Percentiles rank a stretch among this genome's conserved stretches.
phyloP scores from a whole-genome alignment of 2,329 filamentous ascomycete genomes.

The Verticillium nonalfalfae region DNA sequence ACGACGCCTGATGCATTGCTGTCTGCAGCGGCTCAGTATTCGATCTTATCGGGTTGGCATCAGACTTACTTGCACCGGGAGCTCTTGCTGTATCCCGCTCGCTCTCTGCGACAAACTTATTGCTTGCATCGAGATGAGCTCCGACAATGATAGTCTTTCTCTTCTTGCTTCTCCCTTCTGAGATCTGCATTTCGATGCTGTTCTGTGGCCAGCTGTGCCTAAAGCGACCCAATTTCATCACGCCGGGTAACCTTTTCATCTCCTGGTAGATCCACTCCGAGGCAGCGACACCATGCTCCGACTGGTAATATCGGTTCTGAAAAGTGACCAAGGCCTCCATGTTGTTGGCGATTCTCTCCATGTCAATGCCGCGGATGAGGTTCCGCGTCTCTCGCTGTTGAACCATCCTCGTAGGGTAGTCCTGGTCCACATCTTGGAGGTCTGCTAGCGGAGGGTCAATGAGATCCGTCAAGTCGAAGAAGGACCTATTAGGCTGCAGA shows the following conservation, averaged over 20 bases:
- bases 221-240: slow-evolving; percentile 34
- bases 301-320: slow-evolving; percentile 34
- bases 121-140: slow-evolving; percentile 70
- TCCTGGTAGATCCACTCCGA: slow-evolving; percentile 34
- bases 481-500: not conserved
- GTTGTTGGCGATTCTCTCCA: not conserved
- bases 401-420: not conserved
- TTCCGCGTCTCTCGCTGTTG: not conserved
- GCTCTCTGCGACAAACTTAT: slow-evolving; percentile 24
- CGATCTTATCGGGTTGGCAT: not conserved
- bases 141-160: slow-evolving; percentile 58
- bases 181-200: slow-evolving; percentile 25
- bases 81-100: slow-evolving; percentile 10
- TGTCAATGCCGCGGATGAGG: not conserved
- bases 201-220: slow-evolving; percentile 34
- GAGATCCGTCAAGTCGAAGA: not conserved
- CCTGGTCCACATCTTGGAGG: not conserved
- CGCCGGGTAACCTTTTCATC: slow-evolving; percentile 27
- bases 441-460: not conserved
- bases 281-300: slow-evolving; percentile 30
- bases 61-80: slow-evolving; percentile 25
- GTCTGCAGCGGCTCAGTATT: slow-evolving; percentile 13
- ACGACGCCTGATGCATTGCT: slow-evolving; percentile 36
- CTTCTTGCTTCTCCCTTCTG: slow-evolving; percentile 21
- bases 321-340: slow-evolving; percentile 4